These are phyloP conservation scores for Abelmoschus esculentus DNA, from an alignment of 345 rosid genomes.

Conservation along the genomic window DNA sequence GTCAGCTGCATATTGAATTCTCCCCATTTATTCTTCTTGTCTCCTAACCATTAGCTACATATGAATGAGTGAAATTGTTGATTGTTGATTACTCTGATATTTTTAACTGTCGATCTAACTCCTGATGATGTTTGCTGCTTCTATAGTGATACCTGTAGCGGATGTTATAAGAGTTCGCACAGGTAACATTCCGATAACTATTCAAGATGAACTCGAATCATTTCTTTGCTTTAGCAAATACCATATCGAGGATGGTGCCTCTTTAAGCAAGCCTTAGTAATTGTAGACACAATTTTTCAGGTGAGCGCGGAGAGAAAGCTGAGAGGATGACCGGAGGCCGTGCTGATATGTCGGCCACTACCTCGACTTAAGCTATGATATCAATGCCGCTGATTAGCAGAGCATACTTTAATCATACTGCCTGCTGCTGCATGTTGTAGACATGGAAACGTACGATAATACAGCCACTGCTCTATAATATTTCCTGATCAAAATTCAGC, in stretches of 20 bases:
- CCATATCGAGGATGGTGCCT: not conserved
- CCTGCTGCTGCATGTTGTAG: not conserved
- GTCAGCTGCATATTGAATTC: not conserved
- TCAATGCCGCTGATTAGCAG: not conserved
- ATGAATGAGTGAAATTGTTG: not conserved
- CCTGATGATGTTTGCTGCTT: slow-evolving; percentile 23
- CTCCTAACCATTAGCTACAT: not conserved
- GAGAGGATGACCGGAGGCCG: slow-evolving; percentile 83
- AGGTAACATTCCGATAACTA: slow-evolving; percentile 26
- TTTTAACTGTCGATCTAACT: not conserved
- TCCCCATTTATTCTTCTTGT: not conserved
- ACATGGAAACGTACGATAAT: not conserved
- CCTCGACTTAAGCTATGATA: slow-evolving; percentile 9
- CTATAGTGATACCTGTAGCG: slow-evolving; percentile 66
- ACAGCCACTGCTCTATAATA: not conserved
- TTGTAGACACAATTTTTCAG: slow-evolving; percentile 23
- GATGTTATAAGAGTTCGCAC: slow-evolving; percentile 78
- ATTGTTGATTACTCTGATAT: not conserved
- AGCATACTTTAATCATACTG: not conserved
- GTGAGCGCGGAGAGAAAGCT: slow-evolving; percentile 76
- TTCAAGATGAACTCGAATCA: not conserved
- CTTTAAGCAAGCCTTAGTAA: not conserved
- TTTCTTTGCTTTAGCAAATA: not conserved
- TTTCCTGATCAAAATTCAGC: no score
- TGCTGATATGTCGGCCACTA: slow-evolving; percentile 33